Base-by-base conservation (phyloP, 1,284 basidiomycete genomes). In the Malassezia yamatoensis region DNA sequence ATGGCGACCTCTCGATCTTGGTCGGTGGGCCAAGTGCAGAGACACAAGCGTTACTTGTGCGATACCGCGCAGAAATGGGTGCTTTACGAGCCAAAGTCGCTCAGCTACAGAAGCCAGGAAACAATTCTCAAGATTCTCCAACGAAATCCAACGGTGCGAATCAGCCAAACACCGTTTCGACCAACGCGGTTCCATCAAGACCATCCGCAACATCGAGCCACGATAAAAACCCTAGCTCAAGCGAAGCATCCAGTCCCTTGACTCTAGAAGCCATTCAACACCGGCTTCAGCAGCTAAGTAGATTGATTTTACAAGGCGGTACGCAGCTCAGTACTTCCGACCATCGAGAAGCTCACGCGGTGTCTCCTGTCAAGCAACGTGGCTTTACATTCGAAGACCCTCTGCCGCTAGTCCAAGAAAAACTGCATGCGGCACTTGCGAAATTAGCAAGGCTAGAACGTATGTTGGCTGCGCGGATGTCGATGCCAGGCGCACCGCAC, bases 51-150 rank as follows among this genome's bases (percentile, higher is more conserved):
- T 53, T 73, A 3, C 59, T 73, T 9, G 42, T 66, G 39, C 53
- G 64, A 6, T 73, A 73, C 44, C 61, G 65, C 45, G 60, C 58
- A 9, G 70, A 73, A 36, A 68, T 68, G 16, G 62, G 63, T 32
- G 60, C 60, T 12, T 43, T 73, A 50, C 56, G 67, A 2, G 60
- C 60, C 35, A 59, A 67, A 61, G 63, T 73, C 3, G 56, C 47
- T 1, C 54, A 63, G 39, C 43, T 69, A 34, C 62, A 67, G 49
- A 21, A 40, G 37, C 13, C 36, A 15, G 13, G 24, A 8, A 7
- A 10, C 10, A 18, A 24, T 6, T n/a, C 9, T 49, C 4, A 29
- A 29, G 24, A 29, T 29, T 10, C 24, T 9, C 12, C 33, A 18
- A 18, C 39, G 15, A 16, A 41, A 24, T 21, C 18, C 20, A 36